Base-by-base conservation (phyloP, 148 eudicot genomes). In the Nepenthes mirabilis region DNA sequence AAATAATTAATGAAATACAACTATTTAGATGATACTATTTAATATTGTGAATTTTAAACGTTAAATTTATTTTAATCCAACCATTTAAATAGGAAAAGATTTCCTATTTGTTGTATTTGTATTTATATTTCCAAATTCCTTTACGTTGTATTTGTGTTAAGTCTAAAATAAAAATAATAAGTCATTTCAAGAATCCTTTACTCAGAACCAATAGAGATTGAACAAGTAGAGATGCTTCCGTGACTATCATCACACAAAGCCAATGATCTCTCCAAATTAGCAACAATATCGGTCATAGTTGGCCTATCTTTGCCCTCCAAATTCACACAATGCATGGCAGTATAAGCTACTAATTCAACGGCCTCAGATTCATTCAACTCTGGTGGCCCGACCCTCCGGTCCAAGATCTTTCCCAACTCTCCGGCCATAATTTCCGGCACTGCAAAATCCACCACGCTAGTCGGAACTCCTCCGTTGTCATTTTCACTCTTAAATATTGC, bases 231-330 rank as follows among this genome's bases (percentile, higher is more conserved):
- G 33, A 89, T 82, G 59, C 89, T 89, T 33, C 91, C 97, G 73
- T 75, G 82, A 70, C 95, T 86, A 33, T 84, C 95, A 52, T 78
- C 80, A 56, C 91, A 88, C 4, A 77, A 69, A 14, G 63, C 61
- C 72, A 89, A 72, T 13, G 91, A 96, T 10, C 99, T 57, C 58
- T 93, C 99, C 75, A 93, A 75, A 74, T 93, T 93, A 49, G 84
- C 75, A 56, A 93, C 99, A 74, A 89, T 79, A 43, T 93, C 99
- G 3, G 73, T 62, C 89, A 93, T 93, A 14, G 78, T 82, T 47
- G 96, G 96, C 62, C 99, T 77, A 33, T 93, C 91, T 63, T 81
- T 93, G 1, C 96, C 99, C 61, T 89, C 96, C 75, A 83, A 60
- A 69, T 84, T 78, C 61, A 93, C 99, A 70, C 99, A 94, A 70